phyloP scores from a whole-genome alignment of 2,329 filamentous ascomycete genomes.

The Paraphoma sp. region DNA sequence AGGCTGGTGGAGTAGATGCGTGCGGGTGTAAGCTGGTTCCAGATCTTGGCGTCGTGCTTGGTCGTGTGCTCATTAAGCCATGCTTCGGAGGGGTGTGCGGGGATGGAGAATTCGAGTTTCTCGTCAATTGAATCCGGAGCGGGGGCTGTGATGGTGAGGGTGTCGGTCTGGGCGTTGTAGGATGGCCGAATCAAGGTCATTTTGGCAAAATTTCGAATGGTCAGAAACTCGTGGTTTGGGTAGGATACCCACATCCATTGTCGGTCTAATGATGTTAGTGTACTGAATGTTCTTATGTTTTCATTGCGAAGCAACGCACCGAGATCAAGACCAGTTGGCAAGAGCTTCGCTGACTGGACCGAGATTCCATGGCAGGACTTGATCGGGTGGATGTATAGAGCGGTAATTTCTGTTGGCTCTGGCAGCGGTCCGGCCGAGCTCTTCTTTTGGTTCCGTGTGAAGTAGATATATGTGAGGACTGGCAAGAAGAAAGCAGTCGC shows the following conservation, averaged over 20 bases:
- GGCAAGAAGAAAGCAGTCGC: slow-evolving; percentile 38
- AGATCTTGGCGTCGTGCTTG: slow-evolving; percentile 61
- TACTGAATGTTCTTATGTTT: neutral
- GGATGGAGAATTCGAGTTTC: slow-evolving; percentile 55
- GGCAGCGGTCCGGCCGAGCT: slow-evolving; percentile 36
- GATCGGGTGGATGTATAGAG: slow-evolving; percentile 67
- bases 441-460: slow-evolving; percentile 19
- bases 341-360: slow-evolving; percentile 58
- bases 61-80: slow-evolving; percentile 64
- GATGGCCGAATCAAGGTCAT: slow-evolving; percentile 69
- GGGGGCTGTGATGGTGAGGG: slow-evolving; percentile 58
- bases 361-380: slow-evolving; percentile 71
- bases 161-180: slow-evolving; percentile 53
- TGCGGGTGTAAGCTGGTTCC: slow-evolving; percentile 64
- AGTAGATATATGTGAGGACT: slow-evolving; percentile 39
- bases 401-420: slow-evolving; percentile 52
- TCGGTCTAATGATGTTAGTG: slow-evolving; percentile 54
- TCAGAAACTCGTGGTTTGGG: slow-evolving; percentile 63
- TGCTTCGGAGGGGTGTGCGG: slow-evolving; percentile 59
- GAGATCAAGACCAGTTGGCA: slow-evolving; percentile 64
- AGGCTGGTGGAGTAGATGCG: slow-evolving; percentile 60
- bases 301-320: slow-evolving; percentile 20
- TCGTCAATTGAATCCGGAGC: slow-evolving; percentile 43
- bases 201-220: slow-evolving; percentile 65
- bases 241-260: slow-evolving; percentile 71